Base-by-base conservation (phyloP, 2,329 filamentous ascomycete species). In the Fusarium miscanthi region DNA sequence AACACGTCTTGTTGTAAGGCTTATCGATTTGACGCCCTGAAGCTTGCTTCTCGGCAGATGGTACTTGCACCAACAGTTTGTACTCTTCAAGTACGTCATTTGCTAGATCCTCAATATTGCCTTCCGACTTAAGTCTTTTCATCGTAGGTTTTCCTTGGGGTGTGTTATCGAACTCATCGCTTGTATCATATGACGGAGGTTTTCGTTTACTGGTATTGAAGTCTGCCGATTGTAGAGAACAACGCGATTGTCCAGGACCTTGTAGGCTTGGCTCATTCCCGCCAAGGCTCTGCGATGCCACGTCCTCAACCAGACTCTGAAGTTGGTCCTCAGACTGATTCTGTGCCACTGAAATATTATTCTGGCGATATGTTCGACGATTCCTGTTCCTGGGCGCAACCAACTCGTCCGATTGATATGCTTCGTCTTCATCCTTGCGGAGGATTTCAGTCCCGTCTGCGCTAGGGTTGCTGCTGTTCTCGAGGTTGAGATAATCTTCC, bases 21-120 rank as follows among this genome's bases (percentile, higher is more conserved):
- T 83, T 81, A 73, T 91, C 88, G 43, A 91, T 88, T 71, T 88
- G 87, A 30, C 89, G 85, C n/a, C 84, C 84, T 1, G 87, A 88
- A 35, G 84, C 82, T 25, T 84, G 83, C 59, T 84, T 85, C 54
- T 79, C 79, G 53, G 89, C 82, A 27, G 85, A 84, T 25, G 88
- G 86, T 6, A 90, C 80, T 33, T 83, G 81, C 5, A 83, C 85
- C 42, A 89, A 81, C 19, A 89, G 79, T 41, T 79, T 81, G 54
- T 82, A 83, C 64, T 89, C 87, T 37, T 82, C 81, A 13, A 84
- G 70, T 4, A 82, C 76, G 17, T 81, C 78, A 25, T 82, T 78
- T 11, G 79, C 70, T 19, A 81, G 43, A 7, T 78, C 70, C 23
- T 84, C 82, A 23, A 84, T 77, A 43, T 84, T 81, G 6, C 78